Conservation (phyloP, 2,329 filamentous ascomycete species). For the Fusarium pseudocircinatum region DNA sequence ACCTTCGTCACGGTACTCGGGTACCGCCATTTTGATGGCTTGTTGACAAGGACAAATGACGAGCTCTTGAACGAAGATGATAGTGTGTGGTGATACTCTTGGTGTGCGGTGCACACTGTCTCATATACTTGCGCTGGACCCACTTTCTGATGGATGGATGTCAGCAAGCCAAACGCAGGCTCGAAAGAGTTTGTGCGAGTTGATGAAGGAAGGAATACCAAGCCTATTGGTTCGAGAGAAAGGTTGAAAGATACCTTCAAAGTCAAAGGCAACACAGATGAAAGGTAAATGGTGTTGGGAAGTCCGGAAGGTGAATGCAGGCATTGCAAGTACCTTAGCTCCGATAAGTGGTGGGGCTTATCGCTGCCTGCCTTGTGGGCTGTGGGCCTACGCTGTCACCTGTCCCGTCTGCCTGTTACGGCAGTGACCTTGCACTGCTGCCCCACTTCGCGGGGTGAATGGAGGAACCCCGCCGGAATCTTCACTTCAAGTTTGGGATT, state of each 20-base stretch:
- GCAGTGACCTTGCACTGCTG: constrained; percentile 41
- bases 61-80: neutral
- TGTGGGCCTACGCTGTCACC: constrained; percentile 22
- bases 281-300: constrained; percentile 37
- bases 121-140: neutral
- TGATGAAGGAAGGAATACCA: neutral
- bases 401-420: constrained; percentile 44
- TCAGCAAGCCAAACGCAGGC: constrained; percentile 25
- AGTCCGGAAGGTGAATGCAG: constrained; percentile 39
- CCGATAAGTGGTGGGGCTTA: constrained; percentile 43
- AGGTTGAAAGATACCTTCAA: constrained; percentile 5
- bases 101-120: neutral
- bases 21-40: constrained; percentile 31
- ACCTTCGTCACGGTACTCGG: constrained; percentile 40
- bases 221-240: neutral
- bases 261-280: constrained; percentile 14
- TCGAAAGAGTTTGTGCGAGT: neutral
- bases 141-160: constrained; percentile 6
- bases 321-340: constrained; percentile 3
- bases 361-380: constrained; percentile 40
- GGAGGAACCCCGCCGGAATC: neutral
- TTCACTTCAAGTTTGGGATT: neutral
- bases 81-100: constrained; percentile 4
- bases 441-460: constrained; percentile 44
- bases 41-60: neutral